phyloP scores from a whole-genome alignment of 176 grass and related monocot genomes.

The Raddia guianensis region DNA sequence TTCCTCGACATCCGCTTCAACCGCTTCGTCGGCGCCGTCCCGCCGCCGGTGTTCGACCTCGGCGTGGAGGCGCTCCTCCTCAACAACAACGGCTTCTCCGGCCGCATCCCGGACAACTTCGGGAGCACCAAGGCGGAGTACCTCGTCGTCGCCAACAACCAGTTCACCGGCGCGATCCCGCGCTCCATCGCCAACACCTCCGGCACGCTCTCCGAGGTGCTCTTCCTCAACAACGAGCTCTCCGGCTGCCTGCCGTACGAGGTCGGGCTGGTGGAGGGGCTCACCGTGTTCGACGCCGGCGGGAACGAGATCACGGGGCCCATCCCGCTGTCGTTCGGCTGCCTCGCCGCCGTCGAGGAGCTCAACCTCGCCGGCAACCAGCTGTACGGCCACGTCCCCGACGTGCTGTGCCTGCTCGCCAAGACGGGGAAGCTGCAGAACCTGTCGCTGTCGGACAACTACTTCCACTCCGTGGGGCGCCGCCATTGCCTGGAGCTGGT shows the following conservation, averaged over 20 bases:
- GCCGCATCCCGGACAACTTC: constrained; percentile 52
- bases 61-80: constrained; percentile 67
- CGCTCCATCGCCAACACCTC: constrained; percentile 61
- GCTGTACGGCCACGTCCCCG: constrained; percentile 73
- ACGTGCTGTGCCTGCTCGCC: constrained; percentile 65
- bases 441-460: constrained; percentile 75
- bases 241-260: constrained; percentile 80
- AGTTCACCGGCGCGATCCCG: constrained; percentile 64
- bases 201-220: constrained; percentile 57
- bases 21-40: constrained; percentile 46
- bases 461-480: constrained; percentile 65
- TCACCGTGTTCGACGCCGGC: constrained; percentile 69
- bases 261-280: constrained; percentile 58
- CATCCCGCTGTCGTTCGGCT: constrained; percentile 80
- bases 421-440: constrained; percentile 60
- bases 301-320: constrained; percentile 60
- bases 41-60: constrained; percentile 49
- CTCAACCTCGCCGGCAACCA: constrained; percentile 71
- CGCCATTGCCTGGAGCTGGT: constrained; percentile 56
- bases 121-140: constrained; percentile 59
- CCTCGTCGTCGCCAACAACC: constrained; percentile 83
- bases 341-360: constrained; percentile 55
- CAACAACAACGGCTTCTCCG: constrained; percentile 77
- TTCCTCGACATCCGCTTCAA: constrained; percentile 95
- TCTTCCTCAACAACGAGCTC: constrained; percentile 83